phyloP scores from a whole-genome alignment of 768 basidiomycete genomes.

The Serendipita vermifera region DNA sequence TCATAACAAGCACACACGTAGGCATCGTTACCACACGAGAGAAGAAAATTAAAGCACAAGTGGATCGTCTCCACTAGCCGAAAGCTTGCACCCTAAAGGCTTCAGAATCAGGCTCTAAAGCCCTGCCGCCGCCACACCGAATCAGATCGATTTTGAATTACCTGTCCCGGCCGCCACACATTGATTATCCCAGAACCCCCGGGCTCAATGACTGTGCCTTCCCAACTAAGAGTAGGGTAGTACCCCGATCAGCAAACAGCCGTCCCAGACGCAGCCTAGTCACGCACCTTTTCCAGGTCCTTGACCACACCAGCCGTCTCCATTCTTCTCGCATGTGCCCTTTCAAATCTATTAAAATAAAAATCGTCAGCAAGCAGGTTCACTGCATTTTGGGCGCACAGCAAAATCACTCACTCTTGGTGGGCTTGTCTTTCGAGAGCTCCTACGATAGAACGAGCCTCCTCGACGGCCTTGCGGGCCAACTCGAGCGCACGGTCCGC shows the following conservation, averaged over 20 bases:
- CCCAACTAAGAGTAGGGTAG: background rate
- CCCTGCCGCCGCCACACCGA: too few species aligned
- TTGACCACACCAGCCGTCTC: background rate
- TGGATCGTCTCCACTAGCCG: too few species aligned
- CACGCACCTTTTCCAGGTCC: conserved; percentile 3
- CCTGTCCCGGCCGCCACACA: too few species aligned
- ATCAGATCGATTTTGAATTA: too few species aligned
- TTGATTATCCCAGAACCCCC: too few species aligned
- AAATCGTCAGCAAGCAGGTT: background rate
- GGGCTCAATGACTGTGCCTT: background rate
- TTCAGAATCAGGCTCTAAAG: too few species aligned
- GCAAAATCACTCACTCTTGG: background rate
- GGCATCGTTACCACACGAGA: too few species aligned
- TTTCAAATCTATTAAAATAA: background rate
- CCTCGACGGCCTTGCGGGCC: background rate
- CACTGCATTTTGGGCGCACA: background rate
- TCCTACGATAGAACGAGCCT: background rate
- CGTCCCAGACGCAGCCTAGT: background rate
- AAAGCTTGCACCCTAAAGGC: too few species aligned
- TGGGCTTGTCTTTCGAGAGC: background rate
- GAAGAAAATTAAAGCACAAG: too few species aligned
- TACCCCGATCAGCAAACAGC: background rate
- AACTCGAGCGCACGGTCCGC: conserved; percentile 1
- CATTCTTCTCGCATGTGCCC: background rate
- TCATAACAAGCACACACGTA: too few species aligned